Base-by-base conservation (phyloP, 208 protist species). In the Leptomonas pyrrhocoris region DNA sequence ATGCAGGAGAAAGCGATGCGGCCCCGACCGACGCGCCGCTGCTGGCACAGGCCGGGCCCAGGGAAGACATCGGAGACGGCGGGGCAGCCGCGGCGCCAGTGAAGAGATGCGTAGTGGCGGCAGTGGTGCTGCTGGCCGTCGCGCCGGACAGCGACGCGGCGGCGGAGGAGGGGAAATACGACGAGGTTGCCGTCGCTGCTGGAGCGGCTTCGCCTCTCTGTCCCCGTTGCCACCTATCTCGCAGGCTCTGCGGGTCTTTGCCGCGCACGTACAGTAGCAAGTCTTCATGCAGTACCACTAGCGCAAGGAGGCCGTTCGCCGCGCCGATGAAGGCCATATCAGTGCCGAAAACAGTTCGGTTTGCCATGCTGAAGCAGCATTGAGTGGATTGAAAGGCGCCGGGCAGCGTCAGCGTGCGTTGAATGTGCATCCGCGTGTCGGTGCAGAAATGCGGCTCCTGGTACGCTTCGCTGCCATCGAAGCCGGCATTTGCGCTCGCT, bases 341-440 rank as follows among this genome's bases (percentile, higher is more conserved):
- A 7, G 78, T 68, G 49, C 83, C 85, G 66, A 86, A 91, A 30
- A 92, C 62, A 0, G 86, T 88, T 19, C 73, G 66, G 67, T 92
- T 94, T 5, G 86, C 86, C 73, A 94, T 85, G 68, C 84, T 79
- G 48, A 94, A 94, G 61, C 79, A 92, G 25, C 73, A 69, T 25
- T 81, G 77, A 0, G 71, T 79, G 27, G 64, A 43, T 49, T 88
- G 84, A 64, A 91, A 92, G 31, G 74, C 65, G 30, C 76, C 71
- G 2, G 89, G 86, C 19, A 94, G 73, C 2, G 65, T 83, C 18
- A 92, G 71, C 2, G 74, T 68, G 73, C 54, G 58, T 49, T 92
- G 79, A 6, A 91, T 67, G 51, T 77, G 71, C 40, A 90, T 60
- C 21, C 67, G 64, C 8, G 66, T 73, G 30, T 68, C 69, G 6